Base-by-base conservation (phyloP, 1,284 basidiomycete genomes). In the Farysia itapuensis region DNA sequence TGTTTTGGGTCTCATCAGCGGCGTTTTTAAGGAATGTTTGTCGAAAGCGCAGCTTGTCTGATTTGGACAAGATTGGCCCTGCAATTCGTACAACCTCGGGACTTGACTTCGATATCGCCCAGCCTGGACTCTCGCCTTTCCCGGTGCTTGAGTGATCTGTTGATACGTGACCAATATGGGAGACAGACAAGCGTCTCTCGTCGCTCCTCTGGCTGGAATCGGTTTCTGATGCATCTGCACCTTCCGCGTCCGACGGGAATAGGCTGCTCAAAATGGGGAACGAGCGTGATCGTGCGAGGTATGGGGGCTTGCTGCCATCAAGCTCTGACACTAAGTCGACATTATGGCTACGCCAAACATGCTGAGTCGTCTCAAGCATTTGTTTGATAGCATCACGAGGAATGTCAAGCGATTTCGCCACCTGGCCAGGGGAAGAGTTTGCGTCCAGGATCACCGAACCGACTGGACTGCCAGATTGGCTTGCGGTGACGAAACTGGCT, bases 291-390 rank as follows among this genome's bases (percentile, higher is more conserved):
- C n/a, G n/a, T n/a, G n/a, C n/a, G n/a, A n/a, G n/a, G n/a, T n/a
- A n/a, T n/a, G n/a, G n/a, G n/a, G n/a, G n/a, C 26, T 11, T 28
- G 26, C 26, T 28, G 26, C 26, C 26, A n/a, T 28, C n/a, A 9
- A n/a, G n/a, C 11, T n/a, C 26, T 28, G 26, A 28, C 9, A 28
- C 26, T 1, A 50, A 46, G 33, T 40, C 50, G 12, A 43, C 45
- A 31, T 44, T 14, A 31, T 60, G 57, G 23, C 34, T 60, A 4
- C 46, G 45, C 57, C 57, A 60, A 2, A 60, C 50, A 15, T 53
- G 50, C 29, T 60, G 50, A 7, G 57, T 49, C 3, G 57, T 54
- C n/a, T 53, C 46, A 26, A 60, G 43, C 57, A 60, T 60, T 39
- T 60, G 57, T 42, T 43, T 43, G 40, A 54, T 43, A 1, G 57